Evolutionary conservation across 352 stramenopile species (phyloP), one percentile per base, ranked within the genome.

Genomic region (Phytopythium montanum): DNA sequence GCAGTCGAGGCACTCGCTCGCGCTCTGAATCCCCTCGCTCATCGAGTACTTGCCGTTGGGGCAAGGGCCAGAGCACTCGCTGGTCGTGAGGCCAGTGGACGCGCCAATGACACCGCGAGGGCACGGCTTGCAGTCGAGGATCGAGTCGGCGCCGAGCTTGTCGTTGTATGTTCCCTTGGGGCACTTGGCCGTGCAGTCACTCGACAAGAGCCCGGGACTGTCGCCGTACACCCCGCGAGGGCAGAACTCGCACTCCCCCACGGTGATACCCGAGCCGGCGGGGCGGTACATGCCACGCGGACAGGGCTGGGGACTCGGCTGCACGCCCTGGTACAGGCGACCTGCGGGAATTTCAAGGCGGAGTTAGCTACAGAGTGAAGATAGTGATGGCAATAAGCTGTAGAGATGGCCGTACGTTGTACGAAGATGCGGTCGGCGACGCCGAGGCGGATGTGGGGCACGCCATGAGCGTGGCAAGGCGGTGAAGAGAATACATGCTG

Each of bases 161-260:
- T 87, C 79, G 59, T 87, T 86, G 68, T 83, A 90, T 3, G 77
- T 87, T 13, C 80, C 83, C 58, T 89, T 90, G 52, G 50, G 50
- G 31, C 50, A 56, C 13, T 56, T 56, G 5, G 79, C 77, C 0
- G 76, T 87, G 64, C 83, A 93, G 45, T 75, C 74, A 28, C 76
- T 85, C 4, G 83, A 82, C 7, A 71, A 69, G 14, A 93, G 59
- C 0, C 81, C 83, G 0, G 79, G 77, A 21, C 73, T 85, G 44
- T 86, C 77, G 16, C 83, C 83, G 41, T 93, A 93, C 2, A 93
- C 81, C 4, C 83, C 81, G 9, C 81, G 81, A 9, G 83, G 83
- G 52, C 83, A 93, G 45, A 78, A 77, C 31, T 84, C 75, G 58
- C 83, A 93, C 61, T 93, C 83, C 3, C 67, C 72, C 2, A 84